Evolutionary conservation across 441 rosid genomes (phyloP), one percentile per base, ranked within the genome.

Genomic region (Euphorbia celastroides): DNA sequence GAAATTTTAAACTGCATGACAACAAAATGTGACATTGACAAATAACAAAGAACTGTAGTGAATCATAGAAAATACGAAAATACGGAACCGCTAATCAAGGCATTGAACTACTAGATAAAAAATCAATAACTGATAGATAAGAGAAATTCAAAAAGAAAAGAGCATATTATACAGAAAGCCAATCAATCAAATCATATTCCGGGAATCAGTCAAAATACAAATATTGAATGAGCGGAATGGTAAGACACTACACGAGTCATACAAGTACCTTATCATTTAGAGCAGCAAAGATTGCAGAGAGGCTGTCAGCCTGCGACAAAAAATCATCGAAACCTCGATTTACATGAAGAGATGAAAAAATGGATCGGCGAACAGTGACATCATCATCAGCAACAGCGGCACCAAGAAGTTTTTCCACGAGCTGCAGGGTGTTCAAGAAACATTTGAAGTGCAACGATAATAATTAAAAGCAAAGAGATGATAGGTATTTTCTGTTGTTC

Each of bases 351-450:
- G 88, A 91, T 66, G 81, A 79, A 69, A 96, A 93, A 75, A 96
- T 91, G 38, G 99, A 91, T 81, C 82, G 85, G 60, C 99, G 96
- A 75, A 96, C 99, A 32, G 85, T 80, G 51, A 96, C 97, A 77
- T 93, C 98, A 81, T 97, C 97, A 82, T 96, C 99, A 13, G 96
- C 97, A 72, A 96, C 90, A 52, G 98, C 97, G 32, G 92, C 88
- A 68, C 89, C 87, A 66, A 96, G 97, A 83, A 96, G 98, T 88
- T 93, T 96, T 75, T 93, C 98, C 80, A 93, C 96, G 63, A 96
- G 92, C 99, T 93, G 97, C 81, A 79, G 67, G 72, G 75, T 68
- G 36, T 60, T 73, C 56, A 65, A 25, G 68, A 73, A 67, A 78
- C 62, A 67, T 78, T 59, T 38, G 2, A 72, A 54, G 77, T 74